These are phyloP conservation scores for Strobilomyces echinocephalus DNA, from an alignment of 768 basidiomycete genomes.

Conservation along the genomic window DNA sequence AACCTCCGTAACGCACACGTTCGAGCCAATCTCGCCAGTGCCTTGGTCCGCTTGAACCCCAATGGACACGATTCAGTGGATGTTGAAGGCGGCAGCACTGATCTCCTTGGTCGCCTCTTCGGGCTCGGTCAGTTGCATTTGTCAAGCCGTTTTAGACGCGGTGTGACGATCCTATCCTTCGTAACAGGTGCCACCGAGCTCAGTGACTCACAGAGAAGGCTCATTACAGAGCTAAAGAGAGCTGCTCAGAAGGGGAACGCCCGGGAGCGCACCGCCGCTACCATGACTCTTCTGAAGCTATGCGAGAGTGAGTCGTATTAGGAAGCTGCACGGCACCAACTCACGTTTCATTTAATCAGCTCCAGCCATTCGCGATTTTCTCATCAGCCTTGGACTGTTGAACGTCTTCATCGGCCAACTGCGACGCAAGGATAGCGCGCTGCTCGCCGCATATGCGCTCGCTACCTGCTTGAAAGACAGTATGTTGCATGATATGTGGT, in stretches of 20 bases:
- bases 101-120: conserved; percentile 12
- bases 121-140: conserved; percentile 13
- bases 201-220: background rate
- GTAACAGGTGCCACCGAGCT: conserved; percentile 7
- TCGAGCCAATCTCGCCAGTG: conserved; percentile 17
- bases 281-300: conserved; percentile 20
- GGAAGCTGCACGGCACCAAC: background rate
- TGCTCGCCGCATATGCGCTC: conserved; percentile 23
- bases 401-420: conserved; percentile 14
- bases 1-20: conserved; percentile 6
- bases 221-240: conserved; percentile 10
- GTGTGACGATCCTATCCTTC: background rate
- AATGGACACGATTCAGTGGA: background rate
- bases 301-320: conserved; percentile 13
- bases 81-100: background rate
- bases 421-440: conserved; percentile 10
- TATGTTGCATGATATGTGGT: background rate
- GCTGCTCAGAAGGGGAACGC: background rate
- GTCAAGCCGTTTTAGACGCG: background rate
- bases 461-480: conserved; percentile 12
- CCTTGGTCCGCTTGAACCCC: conserved; percentile 7
- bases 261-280: conserved; percentile 22
- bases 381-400: conserved; percentile 8
- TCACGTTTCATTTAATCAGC: conserved; percentile 8
- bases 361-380: background rate